Evolutionary conservation across 345 rosid species (phyloP), one percentile per base, ranked within the genome.

Genomic region (Firmiana major): DNA sequence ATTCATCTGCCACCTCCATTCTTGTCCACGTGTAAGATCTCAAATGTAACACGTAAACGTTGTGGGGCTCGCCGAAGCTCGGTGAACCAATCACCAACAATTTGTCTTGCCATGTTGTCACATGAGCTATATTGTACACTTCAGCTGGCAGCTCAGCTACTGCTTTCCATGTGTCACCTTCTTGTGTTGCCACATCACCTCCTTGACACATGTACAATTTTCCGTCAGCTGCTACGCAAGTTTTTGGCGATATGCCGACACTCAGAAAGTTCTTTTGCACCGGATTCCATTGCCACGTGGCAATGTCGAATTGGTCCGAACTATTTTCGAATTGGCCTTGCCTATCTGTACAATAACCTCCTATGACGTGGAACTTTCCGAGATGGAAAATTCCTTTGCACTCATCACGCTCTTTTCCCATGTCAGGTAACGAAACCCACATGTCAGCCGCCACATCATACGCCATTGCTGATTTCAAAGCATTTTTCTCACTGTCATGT

Each of bases 371-470:
- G 87, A 93, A 82, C 79, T 53, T 90, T 81, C 97, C 93, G 31
- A 73, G 63, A n/a, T 79, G 86, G 87, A 90, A 91, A 2, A 90
- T 28, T 0, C 83, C 93, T 68, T 84, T 82, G 79, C 98, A 93
- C 69, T 93, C 99, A 40, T 92, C 98, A 9, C 99, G 89, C 71
- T 90, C 89, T 22, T 68, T 82, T 19, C 82, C 81, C 99, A 95
- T 90, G 84, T 92, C 89, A 9, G 98, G 94, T 63, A 93, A 42
- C 0, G 58, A 21, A 22, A 43, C 4, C 98, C 99, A 95, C 81
- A 28, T 79, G 43, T 95, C 81, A 28, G 49, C 83, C 0, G 48
- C 86, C 86, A 88, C 92, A 79, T 93, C 92, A 82, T 93, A 93
- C 0, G 84, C 75, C 54, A 88, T 21, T 0, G 90, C 88, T 11